Conservation (phyloP, 2,329 filamentous ascomycete genomes). For the Dothistroma septosporum region DNA sequence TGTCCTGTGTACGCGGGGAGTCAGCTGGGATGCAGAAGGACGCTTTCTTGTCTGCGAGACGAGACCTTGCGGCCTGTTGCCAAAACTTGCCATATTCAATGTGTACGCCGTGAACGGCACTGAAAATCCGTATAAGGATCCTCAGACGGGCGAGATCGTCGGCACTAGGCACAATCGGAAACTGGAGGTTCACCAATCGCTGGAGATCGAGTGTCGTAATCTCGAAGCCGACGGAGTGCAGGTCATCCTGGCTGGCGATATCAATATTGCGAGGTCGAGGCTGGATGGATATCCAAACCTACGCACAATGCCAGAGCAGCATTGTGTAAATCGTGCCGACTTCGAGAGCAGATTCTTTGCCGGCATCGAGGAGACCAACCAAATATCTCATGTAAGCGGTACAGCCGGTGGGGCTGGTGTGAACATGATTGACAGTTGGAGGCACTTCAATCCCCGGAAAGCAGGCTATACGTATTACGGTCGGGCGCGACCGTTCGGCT, state of each 20-base stretch:
- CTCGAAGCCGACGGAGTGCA: slow-evolving; percentile 42
- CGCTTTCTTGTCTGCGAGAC: slow-evolving; percentile 48
- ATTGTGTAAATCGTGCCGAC: slow-evolving; percentile 49
- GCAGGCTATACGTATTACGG: slow-evolving; percentile 51
- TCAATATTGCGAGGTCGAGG: slow-evolving; percentile 47
- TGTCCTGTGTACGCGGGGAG: slow-evolving; percentile 36
- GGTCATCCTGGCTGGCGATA: slow-evolving; percentile 50
- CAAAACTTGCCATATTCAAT: slow-evolving; percentile 48
- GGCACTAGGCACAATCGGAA: slow-evolving; percentile 53
- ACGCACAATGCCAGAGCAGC: slow-evolving; percentile 43
- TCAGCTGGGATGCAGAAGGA: slow-evolving; percentile 52
- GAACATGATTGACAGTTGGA: slow-evolving; percentile 46
- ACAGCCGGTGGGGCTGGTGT: slow-evolving; percentile 19
- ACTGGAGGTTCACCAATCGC: slow-evolving; percentile 44
- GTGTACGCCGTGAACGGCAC: slow-evolving; percentile 38
- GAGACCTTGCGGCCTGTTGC: slow-evolving; percentile 13
- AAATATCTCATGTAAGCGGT: neutral
- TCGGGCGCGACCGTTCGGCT: slow-evolving; percentile 41
- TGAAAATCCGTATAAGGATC: slow-evolving; percentile 41
- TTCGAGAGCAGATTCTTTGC: slow-evolving; percentile 50
- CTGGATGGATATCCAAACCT: slow-evolving; percentile 49
- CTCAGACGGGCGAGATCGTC: slow-evolving; percentile 39
- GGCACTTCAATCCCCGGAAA: slow-evolving; percentile 42
- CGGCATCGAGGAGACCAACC: slow-evolving; percentile 5
- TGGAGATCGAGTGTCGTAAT: slow-evolving; percentile 44